These are phyloP conservation scores for Petasospora fabianii DNA, from an alignment of 1,139 yeast species.

Conservation along the genomic window DNA sequence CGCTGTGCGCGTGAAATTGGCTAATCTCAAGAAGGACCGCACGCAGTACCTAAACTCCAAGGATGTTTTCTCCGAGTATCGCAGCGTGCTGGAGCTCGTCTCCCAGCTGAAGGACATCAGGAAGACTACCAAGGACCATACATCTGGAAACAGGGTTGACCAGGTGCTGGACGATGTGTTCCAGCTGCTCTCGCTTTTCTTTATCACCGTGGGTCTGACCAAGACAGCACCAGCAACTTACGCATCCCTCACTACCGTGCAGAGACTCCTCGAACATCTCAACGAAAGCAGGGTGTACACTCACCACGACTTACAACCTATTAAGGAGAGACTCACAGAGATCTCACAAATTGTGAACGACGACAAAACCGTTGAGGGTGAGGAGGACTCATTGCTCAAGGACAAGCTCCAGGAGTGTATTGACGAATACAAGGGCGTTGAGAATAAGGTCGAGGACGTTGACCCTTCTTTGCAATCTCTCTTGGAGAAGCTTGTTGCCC, in stretches of 20 bases:
- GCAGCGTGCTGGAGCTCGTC: conserved; percentile 46
- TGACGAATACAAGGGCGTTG: conserved; percentile 49
- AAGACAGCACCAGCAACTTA: conserved; percentile 92
- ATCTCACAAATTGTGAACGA: conserved; percentile 47
- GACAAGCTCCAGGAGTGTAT: conserved; percentile 58
- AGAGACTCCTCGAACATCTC: conserved; percentile 75
- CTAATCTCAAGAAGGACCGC: conserved; percentile 62
- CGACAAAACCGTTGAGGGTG: conserved; percentile 31
- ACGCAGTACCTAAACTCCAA: conserved; percentile 59
- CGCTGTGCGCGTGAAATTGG: conserved; percentile 45
- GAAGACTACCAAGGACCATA: conserved; percentile 20
- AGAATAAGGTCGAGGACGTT: conserved; percentile 49
- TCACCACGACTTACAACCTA: conserved; percentile 75
- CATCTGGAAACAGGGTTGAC: conserved; percentile 47
- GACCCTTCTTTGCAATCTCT: conserved; percentile 49
- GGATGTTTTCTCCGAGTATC: conserved; percentile 56
- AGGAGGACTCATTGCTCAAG: conserved; percentile 55
- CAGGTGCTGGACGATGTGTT: conserved; percentile 81
- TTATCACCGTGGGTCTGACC: conserved; percentile 85
- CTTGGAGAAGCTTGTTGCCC: conserved; percentile 47
- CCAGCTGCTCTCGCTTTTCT: conserved; percentile 79
- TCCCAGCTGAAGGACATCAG: conserved; percentile 49
- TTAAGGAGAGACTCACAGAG: conserved; percentile 65
- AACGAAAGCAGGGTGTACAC: conserved; percentile 80
- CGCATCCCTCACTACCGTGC: conserved; percentile 82